Evolutionary conservation across 2,329 filamentous ascomycete species (phyloP).

Genomic region (Laburnicola sp.): DNA sequence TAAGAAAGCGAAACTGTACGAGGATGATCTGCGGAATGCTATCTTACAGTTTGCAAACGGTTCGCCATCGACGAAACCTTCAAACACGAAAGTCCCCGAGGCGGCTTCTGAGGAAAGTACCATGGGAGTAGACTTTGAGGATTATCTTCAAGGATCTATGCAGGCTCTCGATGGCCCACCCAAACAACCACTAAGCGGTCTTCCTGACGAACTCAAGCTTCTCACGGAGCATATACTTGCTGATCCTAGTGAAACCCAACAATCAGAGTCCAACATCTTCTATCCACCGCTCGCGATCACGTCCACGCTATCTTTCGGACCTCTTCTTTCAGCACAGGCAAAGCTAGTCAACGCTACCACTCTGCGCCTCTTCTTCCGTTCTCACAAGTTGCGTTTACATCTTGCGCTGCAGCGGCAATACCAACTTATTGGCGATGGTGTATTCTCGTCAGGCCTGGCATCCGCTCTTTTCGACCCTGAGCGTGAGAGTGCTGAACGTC

Average conservation of each 20-base stretch:
- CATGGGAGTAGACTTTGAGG: slow-evolving; percentile 15
- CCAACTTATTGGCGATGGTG: slow-evolving; percentile 80
- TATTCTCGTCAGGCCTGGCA: slow-evolving; percentile 78
- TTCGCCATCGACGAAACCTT: neutral
- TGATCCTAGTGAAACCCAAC: neutral
- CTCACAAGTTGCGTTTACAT: slow-evolving; percentile 72
- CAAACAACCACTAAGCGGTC: slow-evolving; percentile 4
- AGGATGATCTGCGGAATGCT: slow-evolving; percentile 44
- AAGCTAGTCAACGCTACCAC: slow-evolving; percentile 76
- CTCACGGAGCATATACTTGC: slow-evolving; percentile 28
- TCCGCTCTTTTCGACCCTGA: slow-evolving; percentile 85
- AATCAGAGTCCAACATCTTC: slow-evolving; percentile 26
- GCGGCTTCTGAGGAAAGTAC: neutral
- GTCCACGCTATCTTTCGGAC: slow-evolving; percentile 74
- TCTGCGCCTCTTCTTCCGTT: slow-evolving; percentile 73
- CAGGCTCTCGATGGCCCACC: slow-evolving; percentile 31
- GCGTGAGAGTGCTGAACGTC: slow-evolving; percentile 75
- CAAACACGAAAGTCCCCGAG: neutral
- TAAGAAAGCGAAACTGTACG: slow-evolving; percentile 58
- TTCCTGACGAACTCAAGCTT: slow-evolving; percentile 35
- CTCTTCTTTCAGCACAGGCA: slow-evolving; percentile 73
- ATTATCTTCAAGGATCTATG: slow-evolving; percentile 34
- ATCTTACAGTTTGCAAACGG: slow-evolving; percentile 31
- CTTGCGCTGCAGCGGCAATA: slow-evolving; percentile 76
- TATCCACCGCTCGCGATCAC: slow-evolving; percentile 59